phyloP scores from a whole-genome alignment of 345 rosid genomes.

The Hirschfeldia incana region DNA sequence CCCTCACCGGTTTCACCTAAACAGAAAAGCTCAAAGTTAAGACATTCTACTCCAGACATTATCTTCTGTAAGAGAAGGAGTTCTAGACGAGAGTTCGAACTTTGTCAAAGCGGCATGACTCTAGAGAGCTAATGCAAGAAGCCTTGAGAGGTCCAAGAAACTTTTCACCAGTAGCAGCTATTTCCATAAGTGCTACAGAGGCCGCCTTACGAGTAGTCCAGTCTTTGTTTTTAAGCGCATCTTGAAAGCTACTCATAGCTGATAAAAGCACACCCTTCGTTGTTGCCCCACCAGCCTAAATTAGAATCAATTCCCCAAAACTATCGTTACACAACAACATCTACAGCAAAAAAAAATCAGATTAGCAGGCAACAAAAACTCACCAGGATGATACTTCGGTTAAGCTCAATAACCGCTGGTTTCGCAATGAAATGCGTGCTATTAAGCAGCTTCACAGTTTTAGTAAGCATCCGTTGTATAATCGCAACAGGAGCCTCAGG shows the following conservation, averaged over 20 bases:
- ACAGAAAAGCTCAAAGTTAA: slow-evolving; percentile 30
- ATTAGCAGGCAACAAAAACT: slow-evolving; percentile 6
- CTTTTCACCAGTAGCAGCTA: slow-evolving; percentile 70
- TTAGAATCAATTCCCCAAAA: slow-evolving; percentile 6
- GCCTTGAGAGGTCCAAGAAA: slow-evolving; percentile 68
- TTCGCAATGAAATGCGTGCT: slow-evolving; percentile 85
- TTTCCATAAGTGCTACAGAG: slow-evolving; percentile 67
- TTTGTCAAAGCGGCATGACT: slow-evolving; percentile 95
- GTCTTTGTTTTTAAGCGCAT: slow-evolving; percentile 70
- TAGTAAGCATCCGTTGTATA: slow-evolving; percentile 71
- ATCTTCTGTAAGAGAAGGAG: background rate
- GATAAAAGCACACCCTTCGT: slow-evolving; percentile 57
- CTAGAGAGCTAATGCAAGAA: slow-evolving; percentile 72
- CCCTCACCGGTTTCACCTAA: slow-evolving; percentile 97
- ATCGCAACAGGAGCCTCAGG: slow-evolving; percentile 63
- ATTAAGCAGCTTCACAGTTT: slow-evolving; percentile 74
- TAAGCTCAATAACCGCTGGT: slow-evolving; percentile 79
- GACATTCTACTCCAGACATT: slow-evolving; percentile 6
- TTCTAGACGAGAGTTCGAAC: slow-evolving; percentile 49
- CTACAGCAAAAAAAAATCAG: background rate
- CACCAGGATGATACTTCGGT: slow-evolving; percentile 76
- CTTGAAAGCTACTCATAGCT: slow-evolving; percentile 73
- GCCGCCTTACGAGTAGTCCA: slow-evolving; percentile 98
- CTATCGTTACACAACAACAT: background rate
- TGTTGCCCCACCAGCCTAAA: slow-evolving; percentile 91